Evolutionary conservation across 345 rosid species (phyloP).

Genomic region (Camelina hispida): DNA sequence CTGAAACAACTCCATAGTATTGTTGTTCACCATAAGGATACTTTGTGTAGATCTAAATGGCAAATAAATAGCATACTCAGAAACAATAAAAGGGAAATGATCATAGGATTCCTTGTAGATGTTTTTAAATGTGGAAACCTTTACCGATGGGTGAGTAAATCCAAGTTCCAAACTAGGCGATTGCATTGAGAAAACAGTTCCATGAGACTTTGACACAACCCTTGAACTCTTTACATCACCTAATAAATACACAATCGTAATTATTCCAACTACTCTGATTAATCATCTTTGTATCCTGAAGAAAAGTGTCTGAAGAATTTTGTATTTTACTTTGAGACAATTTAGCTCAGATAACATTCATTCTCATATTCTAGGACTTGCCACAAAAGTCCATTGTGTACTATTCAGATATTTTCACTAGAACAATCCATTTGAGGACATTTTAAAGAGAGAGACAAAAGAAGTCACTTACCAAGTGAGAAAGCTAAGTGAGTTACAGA

Average conservation of each 20-base stretch:
- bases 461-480: conserved; percentile 57
- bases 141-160: conserved; percentile 72
- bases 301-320: background rate
- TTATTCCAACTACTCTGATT: background rate
- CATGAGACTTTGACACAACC: conserved; percentile 57
- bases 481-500: conserved; percentile 58
- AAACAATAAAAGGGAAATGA: conserved; percentile 1
- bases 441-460: background rate
- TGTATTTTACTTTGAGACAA: background rate
- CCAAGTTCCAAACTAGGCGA: conserved; percentile 69
- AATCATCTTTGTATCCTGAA: conserved; percentile 12
- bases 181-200: conserved; percentile 55
- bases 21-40: conserved; percentile 70
- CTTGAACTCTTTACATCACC: conserved; percentile 62
- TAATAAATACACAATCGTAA: conserved; percentile 13
- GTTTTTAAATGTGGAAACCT: background rate
- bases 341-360: conserved; percentile 4
- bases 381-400: conserved; percentile 8
- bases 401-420: background rate
- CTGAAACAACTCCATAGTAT: conserved; percentile 73
- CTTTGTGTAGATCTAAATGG: conserved; percentile 61
- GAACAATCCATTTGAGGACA: conserved; percentile 1
- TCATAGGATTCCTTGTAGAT: background rate
- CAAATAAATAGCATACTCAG: conserved; percentile 20
- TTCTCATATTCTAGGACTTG: background rate